Base-by-base conservation (phyloP, 805 yeast genomes). In the Kluyveromyces wickerhamii region DNA sequence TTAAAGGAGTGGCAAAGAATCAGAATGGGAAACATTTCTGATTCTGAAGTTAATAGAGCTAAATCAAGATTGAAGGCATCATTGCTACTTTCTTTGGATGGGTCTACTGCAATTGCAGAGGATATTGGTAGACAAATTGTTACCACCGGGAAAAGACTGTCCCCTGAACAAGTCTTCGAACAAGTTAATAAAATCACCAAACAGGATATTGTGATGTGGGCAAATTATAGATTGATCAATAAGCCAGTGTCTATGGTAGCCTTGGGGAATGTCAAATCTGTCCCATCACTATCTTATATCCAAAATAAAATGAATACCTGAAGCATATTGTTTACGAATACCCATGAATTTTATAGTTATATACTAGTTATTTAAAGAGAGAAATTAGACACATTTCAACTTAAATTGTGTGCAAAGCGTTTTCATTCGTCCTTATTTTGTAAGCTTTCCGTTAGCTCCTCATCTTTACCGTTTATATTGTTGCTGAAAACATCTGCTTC, bases 101-200 rank as follows among this genome's bases (percentile, higher is more conserved):
- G 95, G 42, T 79, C 95, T 10, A 87, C 97, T 6, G 89, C 96
- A 5, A 77, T 87, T 32, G 96, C 96, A 21, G 99, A 92, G 63
- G 97, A 92, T 60, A 86, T 92, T 48, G 98, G 98, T 18, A 79
- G 98, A 61, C 98, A 92, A 60, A 69, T 92, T 37, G 95, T 92
- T 28, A 89, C 96, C 35, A 88, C 97, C 3, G 98, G 98, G 20
- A 61, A 65, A 35, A 60, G 71, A 45, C 44, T 65, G 31, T 61
- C 69, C 8, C 71, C 71, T 5, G 71, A 66, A 41, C 66, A 67
- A 36, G 71, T 67, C 2, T 66, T 67, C 41, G 63, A 64, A 33
- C 72, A 80, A 40, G 92, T 92, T 10, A 87, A 86, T 48, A 66
- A 71, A 29, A 83, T 92, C 42, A 73, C 85, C 7, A 79, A 74